Base-by-base conservation (phyloP, 352 stramenopile species). In the Globisporangium perplexum region DNA sequence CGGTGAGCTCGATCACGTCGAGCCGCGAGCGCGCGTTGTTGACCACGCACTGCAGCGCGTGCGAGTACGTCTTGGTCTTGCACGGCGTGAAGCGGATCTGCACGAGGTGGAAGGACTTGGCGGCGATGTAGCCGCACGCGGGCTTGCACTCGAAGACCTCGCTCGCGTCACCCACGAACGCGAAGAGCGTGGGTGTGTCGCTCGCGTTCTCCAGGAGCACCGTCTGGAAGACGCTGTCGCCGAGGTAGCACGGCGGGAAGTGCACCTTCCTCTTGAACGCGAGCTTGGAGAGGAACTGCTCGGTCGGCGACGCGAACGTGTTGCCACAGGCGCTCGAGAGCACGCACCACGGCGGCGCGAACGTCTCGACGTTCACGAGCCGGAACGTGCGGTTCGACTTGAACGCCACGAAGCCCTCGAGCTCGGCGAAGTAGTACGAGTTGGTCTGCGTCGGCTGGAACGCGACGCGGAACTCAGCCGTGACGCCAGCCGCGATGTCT, bases 311-410 rank as follows among this genome's bases (percentile, higher is more conserved):
- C 17, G 69, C 45, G 54, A 97, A 98, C 7, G 89, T 96, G 69
- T 97, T 95, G 22, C 91, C 93, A 30, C 72, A 72, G 3, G 78
- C 74, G 24, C 78, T 81, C 15, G 90, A 52, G 6, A 83, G 64
- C 1, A 97, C 41, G 44, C 74, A 93, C 90, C 88, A 98, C 20
- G 93, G 90, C 17, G 93, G 91, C 30, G 86, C 91, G 42, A 98
- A 92, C 18, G 88, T 96, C 35, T 88, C 71, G 46, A 96, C 86
- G 53, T 97, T 95, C 3, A 98, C 93, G 28, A 97, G 78, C 7
- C 93, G 87, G 55, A 98, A 98, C 14, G 86, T 97, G 31, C 89
- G 77, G 57, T 98, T 97, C 11, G 88, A 96, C 54, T 97, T 96
- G 60, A 97, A 97, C 20, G 83, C 88, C 36, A 87, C 85, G 51